These are phyloP conservation scores for Fusarium veterinarium DNA, from an alignment of 2,329 filamentous ascomycete species.

Conservation along the genomic window DNA sequence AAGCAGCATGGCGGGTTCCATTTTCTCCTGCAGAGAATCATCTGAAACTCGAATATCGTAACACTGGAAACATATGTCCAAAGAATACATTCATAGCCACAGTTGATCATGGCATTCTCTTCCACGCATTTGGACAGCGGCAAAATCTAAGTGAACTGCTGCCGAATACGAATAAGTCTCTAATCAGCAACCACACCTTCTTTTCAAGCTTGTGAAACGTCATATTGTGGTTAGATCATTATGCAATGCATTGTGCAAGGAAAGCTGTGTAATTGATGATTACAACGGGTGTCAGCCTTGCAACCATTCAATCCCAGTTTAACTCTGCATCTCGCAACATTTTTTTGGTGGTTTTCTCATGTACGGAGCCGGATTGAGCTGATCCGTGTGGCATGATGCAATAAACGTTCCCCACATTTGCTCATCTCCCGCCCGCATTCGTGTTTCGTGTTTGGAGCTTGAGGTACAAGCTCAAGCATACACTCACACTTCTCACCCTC, in stretches of 20 bases:
- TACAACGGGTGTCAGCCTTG: slow-evolving; percentile 4
- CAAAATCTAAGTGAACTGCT: background rate
- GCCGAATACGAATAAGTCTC: slow-evolving; percentile 43
- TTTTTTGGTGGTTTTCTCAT: slow-evolving; percentile 13
- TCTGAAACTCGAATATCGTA: background rate
- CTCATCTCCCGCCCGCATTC: slow-evolving; percentile 30
- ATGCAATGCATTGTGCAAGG: slow-evolving; percentile 8
- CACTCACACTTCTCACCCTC: slow-evolving; percentile 18
- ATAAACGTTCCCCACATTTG: slow-evolving; percentile 39
- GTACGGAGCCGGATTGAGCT: slow-evolving; percentile 15
- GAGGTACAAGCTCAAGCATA: slow-evolving; percentile 17
- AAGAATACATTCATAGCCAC: background rate
- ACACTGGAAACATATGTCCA: background rate
- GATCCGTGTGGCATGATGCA: slow-evolving; percentile 42
- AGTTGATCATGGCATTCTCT: background rate
- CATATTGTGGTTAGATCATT: slow-evolving; percentile 11
- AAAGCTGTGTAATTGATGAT: slow-evolving; percentile 1
- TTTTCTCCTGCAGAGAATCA: no score
- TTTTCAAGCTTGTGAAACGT: slow-evolving; percentile 19
- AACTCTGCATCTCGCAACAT: slow-evolving; percentile 1
- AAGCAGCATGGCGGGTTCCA: background rate
- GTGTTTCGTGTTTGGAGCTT: slow-evolving; percentile 42
- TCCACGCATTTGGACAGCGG: background rate
- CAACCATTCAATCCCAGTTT: background rate
- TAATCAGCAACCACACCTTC: slow-evolving; percentile 14